Percentiles rank a stretch among this genome's conserved stretches.
Conservation (phyloP, 345 rosid species). For the Trapa incisa region DNA sequence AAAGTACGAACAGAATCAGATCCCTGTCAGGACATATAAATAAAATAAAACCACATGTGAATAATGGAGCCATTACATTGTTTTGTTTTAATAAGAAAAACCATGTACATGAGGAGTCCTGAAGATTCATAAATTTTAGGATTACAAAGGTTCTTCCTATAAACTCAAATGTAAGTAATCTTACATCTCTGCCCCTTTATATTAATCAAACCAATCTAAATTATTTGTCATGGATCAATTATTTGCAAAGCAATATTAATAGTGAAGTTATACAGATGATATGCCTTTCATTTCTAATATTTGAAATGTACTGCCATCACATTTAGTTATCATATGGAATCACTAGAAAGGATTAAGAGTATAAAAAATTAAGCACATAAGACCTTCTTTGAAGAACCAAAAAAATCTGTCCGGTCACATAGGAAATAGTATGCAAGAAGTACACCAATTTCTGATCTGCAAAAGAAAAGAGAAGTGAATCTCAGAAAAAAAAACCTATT, state of each 20-base stretch:
- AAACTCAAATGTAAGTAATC: background rate
- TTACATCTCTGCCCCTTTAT: background rate
- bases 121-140: background rate
- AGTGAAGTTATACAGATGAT: background rate
- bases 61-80: background rate
- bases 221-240: background rate
- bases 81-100: background rate
- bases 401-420: conserved; percentile 85
- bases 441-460: conserved; percentile 65
- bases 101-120: background rate
- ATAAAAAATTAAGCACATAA: conserved; percentile 1
- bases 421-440: conserved; percentile 60
- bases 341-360: background rate
- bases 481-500: background rate
- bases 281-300: background rate
- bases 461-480: conserved; percentile 4
- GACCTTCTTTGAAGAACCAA: conserved; percentile 69
- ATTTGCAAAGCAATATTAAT: background rate
- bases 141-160: background rate
- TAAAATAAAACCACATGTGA: background rate
- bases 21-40: background rate
- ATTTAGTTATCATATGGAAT: background rate
- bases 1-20: conserved; percentile 9
- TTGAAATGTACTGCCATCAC: background rate
- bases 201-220: background rate